Base-by-base conservation (phyloP, 1,284 basidiomycete genomes). In the Cryptococcus depauperatus region DNA sequence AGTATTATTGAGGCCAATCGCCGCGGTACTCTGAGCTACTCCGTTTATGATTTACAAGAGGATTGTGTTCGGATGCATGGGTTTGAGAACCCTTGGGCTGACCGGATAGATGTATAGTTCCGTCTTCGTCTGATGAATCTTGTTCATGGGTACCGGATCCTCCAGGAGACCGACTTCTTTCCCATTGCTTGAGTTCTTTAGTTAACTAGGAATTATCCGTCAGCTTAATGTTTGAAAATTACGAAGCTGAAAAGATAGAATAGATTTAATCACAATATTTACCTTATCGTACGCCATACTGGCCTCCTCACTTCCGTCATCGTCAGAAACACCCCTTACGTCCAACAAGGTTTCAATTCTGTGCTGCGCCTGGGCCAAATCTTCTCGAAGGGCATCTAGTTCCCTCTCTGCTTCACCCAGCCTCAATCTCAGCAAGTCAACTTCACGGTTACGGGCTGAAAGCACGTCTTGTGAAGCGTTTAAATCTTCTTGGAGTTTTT, bases 401-500 rank as follows among this genome's bases (percentile, higher is more conserved):
- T 69, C 64, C 23, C 64, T 48, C 50, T 71, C 67, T 1, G 62
- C 54, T 18, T 69, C 66, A 46, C 66, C 59, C 28, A 62, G 44
- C 35, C 64, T 58, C 49, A 62, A 62, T 3, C 70, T 57, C 27
- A 69, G 53, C 1, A 70, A 78, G 48, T 90, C 84, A 37, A 89
- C 78, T 48, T 93, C 88, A 50, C 84, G 81, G 47, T 79, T 66
- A 14, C 79, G 49, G 79, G 78, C 52, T 78, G 81, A 61, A 81
- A 85, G 58, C 82, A 86, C 33, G 81, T 84, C 69, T 82, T 84
- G 51, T 78, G 82, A 66, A 81, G 85, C 53, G 79, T 83, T 72
- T 40, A 92, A 75, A 58, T 79, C 83, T 54, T 86, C 85, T 49
- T 82, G 82, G 38, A 90, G 74, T 16, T 76, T 75, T 38, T 83